Conservation (phyloP, 768 basidiomycete species). For the Astraeus odoratus region DNA sequence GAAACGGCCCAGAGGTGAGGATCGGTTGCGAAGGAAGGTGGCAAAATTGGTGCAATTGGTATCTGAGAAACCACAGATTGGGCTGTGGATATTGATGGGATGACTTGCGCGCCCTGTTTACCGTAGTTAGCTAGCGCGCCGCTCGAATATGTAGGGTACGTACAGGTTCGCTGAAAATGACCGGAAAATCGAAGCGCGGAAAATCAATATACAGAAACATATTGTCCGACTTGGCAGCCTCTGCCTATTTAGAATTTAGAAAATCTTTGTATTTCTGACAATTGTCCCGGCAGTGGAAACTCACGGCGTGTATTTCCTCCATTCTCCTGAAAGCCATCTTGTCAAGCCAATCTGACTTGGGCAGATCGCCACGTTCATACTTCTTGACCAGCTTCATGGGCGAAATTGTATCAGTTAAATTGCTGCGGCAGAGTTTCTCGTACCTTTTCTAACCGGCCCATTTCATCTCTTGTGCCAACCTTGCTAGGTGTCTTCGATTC, state of each 20-base stretch:
- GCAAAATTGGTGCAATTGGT: slow-evolving; percentile 33
- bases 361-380: slow-evolving; percentile 89
- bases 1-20: slow-evolving; percentile 78
- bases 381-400: slow-evolving; percentile 76
- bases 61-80: slow-evolving; percentile 37
- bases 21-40: slow-evolving; percentile 52
- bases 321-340: slow-evolving; percentile 90
- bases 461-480: slow-evolving; percentile 73
- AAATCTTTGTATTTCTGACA: neutral
- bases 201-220: slow-evolving; percentile 95
- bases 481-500: slow-evolving; percentile 89
- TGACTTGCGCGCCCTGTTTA: slow-evolving; percentile 34
- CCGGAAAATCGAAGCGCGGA: slow-evolving; percentile 94
- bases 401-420: slow-evolving; percentile 17
- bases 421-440: slow-evolving; percentile 4
- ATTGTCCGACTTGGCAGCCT: slow-evolving; percentile 86
- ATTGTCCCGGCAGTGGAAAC: slow-evolving; percentile 15
- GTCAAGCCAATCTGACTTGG: slow-evolving; percentile 95
- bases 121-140: neutral
- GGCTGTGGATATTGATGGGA: slow-evolving; percentile 36
- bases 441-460: slow-evolving; percentile 92
- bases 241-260: slow-evolving; percentile 45
- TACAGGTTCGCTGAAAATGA: slow-evolving; percentile 89
- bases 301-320: slow-evolving; percentile 87
- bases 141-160: slow-evolving; percentile 18